Base-by-base conservation (phyloP, 2,329 filamentous ascomycete genomes). In the Basipetospora chlamydospora region DNA sequence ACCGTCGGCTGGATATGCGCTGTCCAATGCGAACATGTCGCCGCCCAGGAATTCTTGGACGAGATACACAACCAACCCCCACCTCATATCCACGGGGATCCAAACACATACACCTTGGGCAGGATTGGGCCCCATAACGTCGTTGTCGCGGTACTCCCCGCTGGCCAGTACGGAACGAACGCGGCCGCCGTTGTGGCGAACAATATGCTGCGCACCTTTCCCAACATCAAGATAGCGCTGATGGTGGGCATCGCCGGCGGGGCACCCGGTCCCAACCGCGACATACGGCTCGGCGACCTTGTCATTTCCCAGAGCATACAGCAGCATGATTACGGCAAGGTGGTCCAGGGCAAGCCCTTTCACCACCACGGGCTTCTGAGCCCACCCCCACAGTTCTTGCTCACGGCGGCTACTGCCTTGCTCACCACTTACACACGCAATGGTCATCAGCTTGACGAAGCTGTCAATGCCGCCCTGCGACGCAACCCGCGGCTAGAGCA, bases 1-100 rank as follows among this genome's bases (percentile, higher is more conserved):
- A 59, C 49, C 0, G 51, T 64, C 6, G 60, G 58, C n/a, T 64
- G 59, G 59, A 61, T 66, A 5, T 64, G 56, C 39, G 59, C 60
- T 6, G 38, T 63, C 3, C 15, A 8, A 1, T 48, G 42, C 0
- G 61, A 64, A 35, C 50, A 48, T 32, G 48, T 55, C 32, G 59
- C 60, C 4, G 60, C 60, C 4, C 43, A 46, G 21, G 45, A 34
- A 0, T 54, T 63, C 20, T 53, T 65, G 2, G 60, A 65, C 35
- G 52, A 63, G 39, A 41, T 47, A 21, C 53, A 62, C 34, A 48
- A 48, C 0, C 3, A 13, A 1, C 51, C 45, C 0, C 43, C 48
- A 21, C 11, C 54, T 53, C 23, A 50, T 16, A 8, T 35, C 0
- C 26, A 6, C 2, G 22, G 48, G 8, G 53, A 55, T 18, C 47